Evolutionary conservation across 495 filamentous ascomycete genomes (phyloP).

Genomic region (Xylaria telfairii): DNA sequence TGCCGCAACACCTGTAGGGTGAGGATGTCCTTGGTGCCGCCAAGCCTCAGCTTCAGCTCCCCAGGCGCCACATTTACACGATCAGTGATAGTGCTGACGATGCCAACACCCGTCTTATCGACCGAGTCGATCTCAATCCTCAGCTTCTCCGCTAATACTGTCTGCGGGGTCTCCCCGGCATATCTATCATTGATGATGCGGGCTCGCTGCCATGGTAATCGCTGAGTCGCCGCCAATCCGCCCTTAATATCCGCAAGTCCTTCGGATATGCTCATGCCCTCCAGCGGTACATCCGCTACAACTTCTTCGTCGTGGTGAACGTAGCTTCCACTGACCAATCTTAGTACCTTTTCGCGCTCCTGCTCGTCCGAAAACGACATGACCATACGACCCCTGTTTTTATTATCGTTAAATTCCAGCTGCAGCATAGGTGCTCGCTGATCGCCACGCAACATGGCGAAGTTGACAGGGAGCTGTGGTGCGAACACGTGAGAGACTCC

Average conservation of each 20-base stretch:
- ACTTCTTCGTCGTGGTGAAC: constrained; percentile 65
- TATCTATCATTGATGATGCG: constrained; percentile 64
- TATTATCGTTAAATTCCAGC: constrained; percentile 72
- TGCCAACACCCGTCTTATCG: constrained; percentile 61
- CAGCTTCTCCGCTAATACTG: constrained; percentile 72
- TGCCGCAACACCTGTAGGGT: constrained; percentile 69
- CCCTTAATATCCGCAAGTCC: constrained; percentile 49
- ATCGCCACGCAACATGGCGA: constrained; percentile 72
- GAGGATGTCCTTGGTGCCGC: constrained; percentile 64
- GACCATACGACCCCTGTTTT: constrained; percentile 68
- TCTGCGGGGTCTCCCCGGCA: constrained; percentile 53
- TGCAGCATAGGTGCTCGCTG: constrained; percentile 69
- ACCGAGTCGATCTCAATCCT: constrained; percentile 65
- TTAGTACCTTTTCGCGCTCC: constrained; percentile 70
- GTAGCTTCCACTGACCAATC: constrained; percentile 70
- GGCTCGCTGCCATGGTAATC: constrained; percentile 53
- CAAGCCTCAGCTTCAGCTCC: constrained; percentile 68
- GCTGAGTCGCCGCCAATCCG: constrained; percentile 52
- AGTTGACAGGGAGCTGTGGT: constrained; percentile 68
- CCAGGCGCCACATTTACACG: constrained; percentile 78
- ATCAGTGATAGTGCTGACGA: constrained; percentile 66
- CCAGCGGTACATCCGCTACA: constrained; percentile 65
- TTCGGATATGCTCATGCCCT: constrained; percentile 68
- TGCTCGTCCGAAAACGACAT: constrained; percentile 74
- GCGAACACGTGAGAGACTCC: constrained; percentile 70